phyloP scores from a whole-genome alignment of 2,329 filamentous ascomycete genomes.

The Clarireedia monteithiana region DNA sequence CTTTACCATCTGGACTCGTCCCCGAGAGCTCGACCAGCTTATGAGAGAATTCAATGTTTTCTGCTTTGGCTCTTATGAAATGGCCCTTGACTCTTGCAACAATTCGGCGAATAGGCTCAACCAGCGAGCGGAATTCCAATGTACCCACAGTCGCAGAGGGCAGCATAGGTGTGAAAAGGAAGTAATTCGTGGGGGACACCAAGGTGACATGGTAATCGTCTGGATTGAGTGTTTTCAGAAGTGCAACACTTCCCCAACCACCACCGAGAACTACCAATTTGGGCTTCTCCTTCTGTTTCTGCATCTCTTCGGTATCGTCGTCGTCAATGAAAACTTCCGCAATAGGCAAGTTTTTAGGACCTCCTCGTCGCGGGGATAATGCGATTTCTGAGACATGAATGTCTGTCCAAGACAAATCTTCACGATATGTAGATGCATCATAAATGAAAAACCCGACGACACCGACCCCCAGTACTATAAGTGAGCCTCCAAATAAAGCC shows the following conservation, averaged over 20 bases:
- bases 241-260: slow-evolving; percentile 88
- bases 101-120: slow-evolving; percentile 87
- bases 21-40: slow-evolving; percentile 86
- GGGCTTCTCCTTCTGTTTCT: slow-evolving; percentile 74
- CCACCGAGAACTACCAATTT: slow-evolving; percentile 87
- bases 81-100: slow-evolving; percentile 72
- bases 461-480: slow-evolving; percentile 59
- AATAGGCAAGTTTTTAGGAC: slow-evolving; percentile 92
- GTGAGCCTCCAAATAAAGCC: slow-evolving; percentile 66
- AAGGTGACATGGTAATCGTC: slow-evolving; percentile 95
- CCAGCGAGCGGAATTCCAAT: slow-evolving; percentile 79
- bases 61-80: slow-evolving; percentile 79
- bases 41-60: slow-evolving; percentile 84
- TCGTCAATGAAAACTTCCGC: slow-evolving; percentile 84
- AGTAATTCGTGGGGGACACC: slow-evolving; percentile 91
- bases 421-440: slow-evolving; percentile 84
- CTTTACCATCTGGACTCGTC: slow-evolving; percentile 60
- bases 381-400: slow-evolving; percentile 80
- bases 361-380: slow-evolving; percentile 71
- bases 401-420: slow-evolving; percentile 58
- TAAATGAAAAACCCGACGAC: slow-evolving; percentile 86
- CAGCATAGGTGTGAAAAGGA: slow-evolving; percentile 96
- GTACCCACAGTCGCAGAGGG: slow-evolving; percentile 96
- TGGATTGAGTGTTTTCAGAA: slow-evolving; percentile 82
- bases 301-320: slow-evolving; percentile 66